Conservation (phyloP, 2,329 filamentous ascomycete species). For the Arthrinium puccinioides region DNA sequence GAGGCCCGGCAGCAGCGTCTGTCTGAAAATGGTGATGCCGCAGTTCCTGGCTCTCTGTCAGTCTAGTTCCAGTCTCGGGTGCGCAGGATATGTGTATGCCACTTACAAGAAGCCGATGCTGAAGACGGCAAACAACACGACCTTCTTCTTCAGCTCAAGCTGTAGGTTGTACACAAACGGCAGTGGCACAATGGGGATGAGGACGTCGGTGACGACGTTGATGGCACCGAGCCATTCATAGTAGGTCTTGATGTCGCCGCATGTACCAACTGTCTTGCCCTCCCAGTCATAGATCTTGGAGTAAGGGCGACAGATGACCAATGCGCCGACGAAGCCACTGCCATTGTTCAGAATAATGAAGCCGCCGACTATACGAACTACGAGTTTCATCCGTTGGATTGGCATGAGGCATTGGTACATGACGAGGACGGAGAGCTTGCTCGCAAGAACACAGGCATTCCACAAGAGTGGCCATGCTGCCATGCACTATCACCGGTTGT, state of each 20-base stretch:
- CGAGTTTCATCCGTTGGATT: constrained; percentile 1
- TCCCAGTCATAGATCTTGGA: constrained; percentile 5
- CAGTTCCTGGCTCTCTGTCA: constrained; percentile 5
- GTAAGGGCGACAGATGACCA: constrained; percentile 4
- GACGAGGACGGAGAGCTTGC: constrained; percentile 6
- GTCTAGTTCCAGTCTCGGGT: too few species aligned
- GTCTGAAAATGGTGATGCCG: constrained; percentile 6
- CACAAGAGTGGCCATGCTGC: constrained; percentile 4
- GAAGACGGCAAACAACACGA: constrained; percentile 5
- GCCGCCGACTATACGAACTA: not conserved
- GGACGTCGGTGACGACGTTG: constrained; percentile 24
- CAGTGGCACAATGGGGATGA: constrained; percentile 23
- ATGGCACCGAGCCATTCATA: constrained; percentile 23
- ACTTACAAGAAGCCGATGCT: constrained; percentile 6
- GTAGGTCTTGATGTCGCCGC: constrained; percentile 13
- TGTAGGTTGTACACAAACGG: constrained; percentile 23
- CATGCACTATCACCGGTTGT: too few species aligned
- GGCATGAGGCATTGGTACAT: constrained; percentile 7
- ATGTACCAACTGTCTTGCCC: not conserved
- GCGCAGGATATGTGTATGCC: too few species aligned
- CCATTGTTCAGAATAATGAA: constrained; percentile 3
- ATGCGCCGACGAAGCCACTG: constrained; percentile 1
- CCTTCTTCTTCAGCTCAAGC: constrained; percentile 4
- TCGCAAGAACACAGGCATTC: constrained; percentile 3
- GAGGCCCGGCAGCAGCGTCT: constrained; percentile 2